Percentiles rank a stretch among this genome's conserved stretches.
These are phyloP conservation scores for Grigorovia humatica DNA, from an alignment of 805 yeast species.

Conservation along the genomic window DNA sequence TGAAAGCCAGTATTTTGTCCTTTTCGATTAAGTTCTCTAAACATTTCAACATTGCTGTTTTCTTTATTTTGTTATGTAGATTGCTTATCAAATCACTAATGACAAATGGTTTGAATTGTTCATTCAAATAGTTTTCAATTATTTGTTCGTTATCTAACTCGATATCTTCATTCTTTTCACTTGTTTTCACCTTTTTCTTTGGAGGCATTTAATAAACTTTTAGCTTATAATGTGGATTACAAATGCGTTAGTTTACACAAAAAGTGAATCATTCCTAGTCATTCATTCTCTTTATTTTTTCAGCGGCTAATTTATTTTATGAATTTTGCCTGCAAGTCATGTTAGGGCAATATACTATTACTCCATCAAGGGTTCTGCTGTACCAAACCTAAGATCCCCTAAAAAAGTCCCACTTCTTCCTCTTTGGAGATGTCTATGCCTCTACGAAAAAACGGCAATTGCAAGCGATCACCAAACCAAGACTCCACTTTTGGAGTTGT, in stretches of 20 bases:
- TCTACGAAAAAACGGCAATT: neutral
- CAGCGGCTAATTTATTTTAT: neutral
- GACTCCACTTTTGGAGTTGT: neutral
- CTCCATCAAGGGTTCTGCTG: too few species aligned
- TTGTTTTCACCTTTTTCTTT: neutral
- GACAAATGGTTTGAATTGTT: constrained; percentile 40
- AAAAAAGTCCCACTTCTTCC: neutral
- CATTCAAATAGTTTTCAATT: constrained; percentile 31
- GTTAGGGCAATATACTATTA: too few species aligned
- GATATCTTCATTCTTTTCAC: neutral
- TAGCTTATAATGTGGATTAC: too few species aligned
- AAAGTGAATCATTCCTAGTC: too few species aligned
- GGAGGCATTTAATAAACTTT: neutral
- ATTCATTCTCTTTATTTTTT: neutral
- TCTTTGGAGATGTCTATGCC: neutral
- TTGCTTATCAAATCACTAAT: constrained; percentile 37
- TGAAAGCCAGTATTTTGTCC: constrained; percentile 29
- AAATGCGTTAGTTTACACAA: too few species aligned
- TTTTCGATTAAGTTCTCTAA: constrained; percentile 30
- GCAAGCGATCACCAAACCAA: neutral
- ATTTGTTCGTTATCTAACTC: constrained; percentile 22
- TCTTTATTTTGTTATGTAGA: constrained; percentile 33
- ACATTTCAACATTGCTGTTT: constrained; percentile 27
- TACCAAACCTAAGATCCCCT: too few species aligned
- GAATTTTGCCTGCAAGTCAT: too few species aligned